Evolutionary conservation across 2,329 filamentous ascomycete genomes (phyloP), one percentile per base, ranked within the genome.

Genomic region (Neospermospora avenae): DNA sequence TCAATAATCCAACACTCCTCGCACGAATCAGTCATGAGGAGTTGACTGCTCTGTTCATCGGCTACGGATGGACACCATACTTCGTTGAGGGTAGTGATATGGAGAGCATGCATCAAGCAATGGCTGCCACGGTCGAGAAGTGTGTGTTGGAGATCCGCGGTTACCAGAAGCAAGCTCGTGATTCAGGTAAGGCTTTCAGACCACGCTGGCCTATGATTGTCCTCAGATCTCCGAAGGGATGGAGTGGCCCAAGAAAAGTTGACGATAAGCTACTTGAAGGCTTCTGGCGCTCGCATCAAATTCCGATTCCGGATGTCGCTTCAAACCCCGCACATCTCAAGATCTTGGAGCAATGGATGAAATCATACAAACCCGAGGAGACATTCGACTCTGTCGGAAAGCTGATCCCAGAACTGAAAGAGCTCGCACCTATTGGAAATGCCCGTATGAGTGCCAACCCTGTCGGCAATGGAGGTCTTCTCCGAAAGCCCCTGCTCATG

Each of bases 131-230:
- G 0, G 76, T 93, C 28, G 89, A 93, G 72, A 81, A 84, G 65
- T 90, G 87, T 69, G 84, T 93, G 18, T 73, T 79, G 16, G 85
- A 91, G 70, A 93, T 93, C 70, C 79, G 77, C 58, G 78, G 80
- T 61, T 84, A 84, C 69, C 89, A 92, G 73, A 88, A 89, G 73
- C 75, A 90, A 71, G 87, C 88, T 22, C 85, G 89, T 46, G 84
- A 88, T 3, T 85, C 84, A 0, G 84, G 85, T 63, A 87, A 88
- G 70, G 81, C 87, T 2, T 84, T 87, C 76, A 82, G 89, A 39
- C 88, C 89, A 16, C 80, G 78, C 64, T 93, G 89, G 89, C 89
- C 89, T 45, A 89, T 93, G 88, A 84, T 93, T 58, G 76, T 93
- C 39, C 84, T 93, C 35, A 84, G 89, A 68, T 89, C 83, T 35